Base-by-base conservation (phyloP, 179 eudicot species). In the Silene coronaria region DNA sequence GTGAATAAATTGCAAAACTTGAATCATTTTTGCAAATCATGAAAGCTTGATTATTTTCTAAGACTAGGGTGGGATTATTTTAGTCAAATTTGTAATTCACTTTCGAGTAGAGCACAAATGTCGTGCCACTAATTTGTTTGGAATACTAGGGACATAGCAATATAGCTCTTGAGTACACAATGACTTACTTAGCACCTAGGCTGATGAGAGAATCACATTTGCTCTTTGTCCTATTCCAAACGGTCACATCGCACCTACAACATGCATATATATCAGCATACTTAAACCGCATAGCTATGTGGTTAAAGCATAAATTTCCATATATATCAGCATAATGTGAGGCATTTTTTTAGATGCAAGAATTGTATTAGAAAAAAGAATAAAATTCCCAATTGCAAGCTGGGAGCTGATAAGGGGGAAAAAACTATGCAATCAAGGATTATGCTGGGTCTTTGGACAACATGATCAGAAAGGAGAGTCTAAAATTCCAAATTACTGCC, bases 211-310 rank as follows among this genome's bases (percentile, higher is more conserved):
- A 93, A 85, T 89, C 95, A 77, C 99, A 95, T 86, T 95, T 95
- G 88, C 91, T 91, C 89, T 89, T 88, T 36, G 99, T 95, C 79
- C 97, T 82, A 83, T 95, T 95, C 99, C 99, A 95, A 48, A 95
- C 91, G 30, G 97, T 89, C 75, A 92, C 88, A 62, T 92, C 86
- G 64, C 95, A 92, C 84, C 99, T 95, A 70, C 83, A 80, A 14
- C 76, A 83, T 32, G 65, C 69, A 75, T 27, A 69, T 32, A 22
- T 11, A n/a, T 26, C 71, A 16, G 26, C 9, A 69, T 34, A 19
- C 73, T 51, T 23, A 26, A 58, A 4, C 45, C 46, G 17, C 46
- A 42, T n/a, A 14, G 2, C 28, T 6, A 38, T n/a, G 2, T 59
- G 23, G 14, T 5, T 53, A 71, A 17, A 30, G 7, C 60, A 51